phyloP scores from a whole-genome alignment of 108 stramenopile species.

The Nitzschia sp. region DNA sequence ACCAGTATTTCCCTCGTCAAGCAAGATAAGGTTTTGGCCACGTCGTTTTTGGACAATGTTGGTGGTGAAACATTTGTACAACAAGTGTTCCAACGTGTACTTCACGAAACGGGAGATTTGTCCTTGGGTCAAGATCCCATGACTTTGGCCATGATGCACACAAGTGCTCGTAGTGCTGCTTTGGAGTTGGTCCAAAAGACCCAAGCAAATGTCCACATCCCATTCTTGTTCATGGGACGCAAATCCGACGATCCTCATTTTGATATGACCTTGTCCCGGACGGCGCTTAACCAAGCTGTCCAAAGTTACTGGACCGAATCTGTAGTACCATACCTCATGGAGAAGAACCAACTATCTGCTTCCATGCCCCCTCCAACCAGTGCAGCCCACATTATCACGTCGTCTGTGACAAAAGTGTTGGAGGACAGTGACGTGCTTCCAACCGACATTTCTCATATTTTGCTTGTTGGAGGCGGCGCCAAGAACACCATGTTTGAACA shows the following conservation, averaged over 20 bases:
- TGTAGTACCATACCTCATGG: slow-evolving; percentile 31
- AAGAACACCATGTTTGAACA: slow-evolving; percentile 44
- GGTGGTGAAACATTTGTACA: slow-evolving; percentile 72
- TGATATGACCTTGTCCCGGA: slow-evolving; percentile 58
- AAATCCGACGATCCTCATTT: slow-evolving; percentile 48
- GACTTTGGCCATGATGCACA: slow-evolving; percentile 35
- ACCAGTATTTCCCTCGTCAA: slow-evolving; percentile 58
- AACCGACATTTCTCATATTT: slow-evolving; percentile 42
- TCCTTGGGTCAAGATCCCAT: slow-evolving; percentile 29
- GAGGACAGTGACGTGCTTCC: slow-evolving; percentile 54
- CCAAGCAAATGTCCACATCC: slow-evolving; percentile 62
- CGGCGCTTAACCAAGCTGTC: slow-evolving; percentile 56
- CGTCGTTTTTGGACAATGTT: slow-evolving; percentile 38
- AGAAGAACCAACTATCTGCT: slow-evolving; percentile 38
- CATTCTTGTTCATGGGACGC: slow-evolving; percentile 63
- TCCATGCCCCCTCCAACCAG: slow-evolving; percentile 60
- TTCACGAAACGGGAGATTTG: slow-evolving; percentile 27
- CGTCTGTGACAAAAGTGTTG: slow-evolving; percentile 55
- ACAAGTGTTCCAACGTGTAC: slow-evolving; percentile 48
- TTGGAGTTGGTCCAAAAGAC: slow-evolving; percentile 63
- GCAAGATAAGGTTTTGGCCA: slow-evolving; percentile 42
- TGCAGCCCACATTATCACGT: slow-evolving; percentile 52
- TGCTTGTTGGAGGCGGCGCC: slow-evolving; percentile 70
- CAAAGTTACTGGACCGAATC: slow-evolving; percentile 32
- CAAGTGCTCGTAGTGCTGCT: slow-evolving; percentile 36